Conservation (phyloP, 73 alveolate species). For the Symbiodinium pilosum region DNA sequence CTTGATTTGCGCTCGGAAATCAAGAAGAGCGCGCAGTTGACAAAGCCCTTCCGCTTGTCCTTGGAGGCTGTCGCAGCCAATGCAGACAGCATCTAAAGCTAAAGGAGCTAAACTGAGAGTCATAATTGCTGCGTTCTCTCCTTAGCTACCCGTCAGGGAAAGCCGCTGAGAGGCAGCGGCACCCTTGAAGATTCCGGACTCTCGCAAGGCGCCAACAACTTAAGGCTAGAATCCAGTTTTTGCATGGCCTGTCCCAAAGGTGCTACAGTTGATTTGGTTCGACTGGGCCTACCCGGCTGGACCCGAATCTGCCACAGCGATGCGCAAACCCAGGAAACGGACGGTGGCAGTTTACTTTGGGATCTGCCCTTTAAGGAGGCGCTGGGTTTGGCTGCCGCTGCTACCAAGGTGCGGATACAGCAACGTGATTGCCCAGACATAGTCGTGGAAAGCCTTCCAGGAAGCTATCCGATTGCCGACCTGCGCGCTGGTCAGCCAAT, state of each 20-base stretch:
- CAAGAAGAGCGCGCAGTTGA: background rate
- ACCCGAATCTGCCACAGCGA: conserved; percentile 39
- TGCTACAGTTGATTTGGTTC: background rate
- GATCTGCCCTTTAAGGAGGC: conserved; percentile 1
- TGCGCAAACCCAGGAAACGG: background rate
- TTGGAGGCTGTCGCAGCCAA: conserved; percentile 4
- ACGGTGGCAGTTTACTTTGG: background rate
- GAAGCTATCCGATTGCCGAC: conserved; percentile 8
- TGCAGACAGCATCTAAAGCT: no score
- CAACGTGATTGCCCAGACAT: background rate
- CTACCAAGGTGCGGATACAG: conserved; percentile 24
- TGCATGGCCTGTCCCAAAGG: no score
- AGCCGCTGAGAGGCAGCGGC: background rate
- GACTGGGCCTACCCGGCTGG: conserved; percentile 19
- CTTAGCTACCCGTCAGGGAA: background rate
- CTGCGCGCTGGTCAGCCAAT: conserved; percentile 41
- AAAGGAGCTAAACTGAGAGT: no score
- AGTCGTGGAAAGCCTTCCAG: conserved; percentile 32
- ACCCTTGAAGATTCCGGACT: background rate
- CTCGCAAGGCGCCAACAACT: background rate
- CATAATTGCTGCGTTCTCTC: no score
- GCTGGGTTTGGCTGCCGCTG: background rate
- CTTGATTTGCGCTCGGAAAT: background rate
- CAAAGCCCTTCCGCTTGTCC: background rate
- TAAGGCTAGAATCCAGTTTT: no score